Evolutionary conservation across 179 eudicot species (phyloP), one percentile per base, ranked within the genome.

Genomic region (Spergularia azorica): DNA sequence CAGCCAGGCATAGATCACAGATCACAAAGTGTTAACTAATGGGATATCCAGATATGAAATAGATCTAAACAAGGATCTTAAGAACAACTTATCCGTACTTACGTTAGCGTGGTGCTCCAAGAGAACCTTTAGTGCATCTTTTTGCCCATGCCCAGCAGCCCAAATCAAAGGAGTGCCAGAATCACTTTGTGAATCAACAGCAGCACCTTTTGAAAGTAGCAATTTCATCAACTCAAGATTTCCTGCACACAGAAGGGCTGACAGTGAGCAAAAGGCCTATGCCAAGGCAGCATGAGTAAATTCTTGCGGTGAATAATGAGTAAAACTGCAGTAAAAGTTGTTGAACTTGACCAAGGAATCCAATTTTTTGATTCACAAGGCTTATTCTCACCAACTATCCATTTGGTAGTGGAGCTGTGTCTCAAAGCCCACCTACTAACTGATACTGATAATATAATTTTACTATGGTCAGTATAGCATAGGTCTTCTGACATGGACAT

Each of bases 141-240:
- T 82, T 81, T 95, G 98, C 12, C 76, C 97, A 78, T 93, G 97
- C 82, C 99, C 99, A 83, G 99, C 97, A 77, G 99, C 99, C 99
- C 99, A 95, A 78, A 95, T 74, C 69, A 95, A 85, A 72, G 98
- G 97, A 71, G 92, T 90, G 21, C 99, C 99, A 82, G 99, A 87
- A 82, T 95, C 99, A 85, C 99, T 91, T 88, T 93, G 92, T 52
- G 90, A 91, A 86, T 95, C 86, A 80, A 88, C 85, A 71, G 85
- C 78, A 55, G 85, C 86, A 60, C 90, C 94, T 81, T 84, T 85
- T 50, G 92, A 85, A 51, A 95, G 90, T 71, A 95, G 83, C 63
- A 91, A 79, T 74, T 83, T 88, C 71, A 95, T 79, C 83, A 95
- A 79, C 76, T 91, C 96, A 73, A 89, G 66, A 86, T 91, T 83